Conservation (phyloP, 164 flowering plant genomes). For the Litsea cubeba region DNA sequence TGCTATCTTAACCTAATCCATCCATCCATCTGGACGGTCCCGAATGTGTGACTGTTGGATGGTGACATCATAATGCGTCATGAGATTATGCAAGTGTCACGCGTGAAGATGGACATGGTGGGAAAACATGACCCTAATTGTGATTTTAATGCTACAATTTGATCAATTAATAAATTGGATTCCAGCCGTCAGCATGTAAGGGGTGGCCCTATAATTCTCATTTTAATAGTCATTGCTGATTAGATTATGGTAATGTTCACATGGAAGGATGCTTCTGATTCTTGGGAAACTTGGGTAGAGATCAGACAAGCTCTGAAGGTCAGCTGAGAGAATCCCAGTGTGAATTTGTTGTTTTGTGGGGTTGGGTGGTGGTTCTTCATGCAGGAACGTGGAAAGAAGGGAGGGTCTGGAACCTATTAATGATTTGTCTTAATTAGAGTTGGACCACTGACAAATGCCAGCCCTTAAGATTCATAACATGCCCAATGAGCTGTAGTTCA, state of each 20-base stretch:
- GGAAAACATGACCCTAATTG: conserved; percentile 1
- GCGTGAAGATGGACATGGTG: conserved; percentile 17
- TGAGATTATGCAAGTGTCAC: conserved; percentile 22
- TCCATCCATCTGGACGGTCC: not conserved
- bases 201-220: not conserved
- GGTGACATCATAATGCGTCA: conserved; percentile 12
- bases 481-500: not conserved
- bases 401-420: conserved; percentile 1
- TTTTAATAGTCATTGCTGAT: not conserved
- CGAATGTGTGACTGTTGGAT: conserved; percentile 5
- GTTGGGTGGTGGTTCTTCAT: conserved; percentile 13
- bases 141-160: not conserved
- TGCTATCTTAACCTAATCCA: conserved; percentile 2
- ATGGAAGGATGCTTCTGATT: conserved; percentile 25
- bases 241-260: conserved; percentile 18
- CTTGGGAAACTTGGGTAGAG: conserved; percentile 6
- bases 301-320: conserved; percentile 9
- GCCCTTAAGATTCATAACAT: not conserved
- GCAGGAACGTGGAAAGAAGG: conserved; percentile 37
- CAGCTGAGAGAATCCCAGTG: conserved; percentile 35
- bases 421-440: not conserved
- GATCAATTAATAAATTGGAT: not conserved
- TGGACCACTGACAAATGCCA: conserved; percentile 3
- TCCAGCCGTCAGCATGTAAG: conserved; percentile 14
- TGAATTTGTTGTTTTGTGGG: conserved; percentile 29